Conservation (phyloP, 202 grass and related monocot species). For the Bolboschoenoplectus hybrid region DNA sequence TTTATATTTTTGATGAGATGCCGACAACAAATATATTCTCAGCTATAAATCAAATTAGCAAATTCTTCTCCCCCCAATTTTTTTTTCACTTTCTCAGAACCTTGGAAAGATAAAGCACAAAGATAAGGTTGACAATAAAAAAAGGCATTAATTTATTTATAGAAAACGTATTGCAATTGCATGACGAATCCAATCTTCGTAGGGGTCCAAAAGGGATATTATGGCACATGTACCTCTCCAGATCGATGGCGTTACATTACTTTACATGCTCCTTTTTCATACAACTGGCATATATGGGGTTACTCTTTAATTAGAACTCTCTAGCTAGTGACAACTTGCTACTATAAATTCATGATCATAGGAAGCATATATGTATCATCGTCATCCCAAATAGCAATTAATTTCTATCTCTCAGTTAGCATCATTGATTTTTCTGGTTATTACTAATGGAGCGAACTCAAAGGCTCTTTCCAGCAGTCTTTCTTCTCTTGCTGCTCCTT, state of each 20-base stretch:
- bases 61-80: not conserved
- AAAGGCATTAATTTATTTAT: not conserved
- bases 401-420: not conserved
- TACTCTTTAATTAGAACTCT: not conserved
- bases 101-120: not conserved
- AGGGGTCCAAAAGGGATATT: not conserved
- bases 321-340: not conserved
- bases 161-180: not conserved
- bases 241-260: not conserved
- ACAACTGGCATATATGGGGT: not conserved
- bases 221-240: not conserved
- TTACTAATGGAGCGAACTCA: constrained; percentile 45
- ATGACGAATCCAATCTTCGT: not conserved
- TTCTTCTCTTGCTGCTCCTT: constrained; percentile 54
- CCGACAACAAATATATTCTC: not conserved
- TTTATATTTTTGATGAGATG: too few species aligned
- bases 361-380: not conserved
- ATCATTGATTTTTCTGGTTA: not conserved
- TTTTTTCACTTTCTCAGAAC: not conserved
- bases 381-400: not conserved
- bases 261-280: constrained; percentile 27
- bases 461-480: constrained; percentile 43
- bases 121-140: not conserved
- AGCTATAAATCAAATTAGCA: not conserved
- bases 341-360: constrained; percentile 15